phyloP scores from a whole-genome alignment of 1,284 basidiomycete species.

The Boletus mariae region DNA sequence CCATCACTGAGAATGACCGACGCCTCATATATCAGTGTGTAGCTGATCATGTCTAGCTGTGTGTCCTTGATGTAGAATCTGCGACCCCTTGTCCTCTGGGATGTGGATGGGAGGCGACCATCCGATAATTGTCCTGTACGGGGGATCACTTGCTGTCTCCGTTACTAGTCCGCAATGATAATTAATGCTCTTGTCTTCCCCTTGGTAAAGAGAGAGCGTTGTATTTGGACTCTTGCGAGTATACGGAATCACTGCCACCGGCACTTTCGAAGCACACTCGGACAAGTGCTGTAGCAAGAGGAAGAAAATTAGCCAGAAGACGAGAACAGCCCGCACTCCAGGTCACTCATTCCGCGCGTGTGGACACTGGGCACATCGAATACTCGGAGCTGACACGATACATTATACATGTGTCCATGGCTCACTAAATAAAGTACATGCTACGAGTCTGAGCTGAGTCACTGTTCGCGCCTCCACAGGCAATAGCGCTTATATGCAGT shows the following conservation, averaged over 20 bases:
- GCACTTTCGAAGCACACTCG: constrained; percentile 6
- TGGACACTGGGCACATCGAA: constrained; percentile 22
- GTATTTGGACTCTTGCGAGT: constrained; percentile 2
- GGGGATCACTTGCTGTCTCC: constrained; percentile 21
- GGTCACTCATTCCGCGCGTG: background rate
- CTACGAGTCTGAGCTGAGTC: no score
- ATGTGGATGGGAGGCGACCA: constrained; percentile 10
- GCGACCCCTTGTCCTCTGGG: background rate
- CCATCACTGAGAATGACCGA: no score
- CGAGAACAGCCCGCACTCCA: constrained; percentile 1
- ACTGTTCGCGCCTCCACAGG: no score
- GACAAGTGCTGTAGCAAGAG: constrained; percentile 29
- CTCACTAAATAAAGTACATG: no score
- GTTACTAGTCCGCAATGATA: constrained; percentile 8
- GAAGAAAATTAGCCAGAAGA: constrained; percentile 11
- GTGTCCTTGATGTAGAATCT: constrained; percentile 7
- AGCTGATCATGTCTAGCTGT: constrained; percentile 8
- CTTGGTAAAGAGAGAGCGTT: constrained; percentile 4
- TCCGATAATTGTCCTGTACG: constrained; percentile 25
- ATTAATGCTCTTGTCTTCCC: background rate
- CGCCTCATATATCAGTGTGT: constrained; percentile 10
- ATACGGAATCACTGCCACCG: constrained; percentile 6
- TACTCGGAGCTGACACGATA: constrained; percentile 16
- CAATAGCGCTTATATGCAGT: no score
- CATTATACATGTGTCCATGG: no score